Evolutionary conservation across 2,329 filamentous ascomycete species (phyloP), one percentile per base, ranked within the genome.

Genomic region (Pseudogymnoascus sp.): DNA sequence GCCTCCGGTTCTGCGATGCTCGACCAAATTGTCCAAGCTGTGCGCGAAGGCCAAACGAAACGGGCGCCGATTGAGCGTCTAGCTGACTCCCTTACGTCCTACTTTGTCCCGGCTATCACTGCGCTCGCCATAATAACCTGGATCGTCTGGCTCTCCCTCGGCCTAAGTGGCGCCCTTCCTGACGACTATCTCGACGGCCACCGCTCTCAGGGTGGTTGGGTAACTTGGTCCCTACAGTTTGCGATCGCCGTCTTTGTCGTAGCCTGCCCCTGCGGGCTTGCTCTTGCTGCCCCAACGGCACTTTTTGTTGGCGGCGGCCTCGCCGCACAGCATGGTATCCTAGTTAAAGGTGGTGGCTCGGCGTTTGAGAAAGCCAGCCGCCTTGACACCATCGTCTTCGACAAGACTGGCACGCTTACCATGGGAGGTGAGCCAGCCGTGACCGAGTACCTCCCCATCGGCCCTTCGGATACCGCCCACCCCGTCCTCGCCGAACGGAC

Each of bases 221-320:
- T 84, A 0, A 82, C 87, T 1, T 93, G 90, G 79, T 88, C 89
- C 2, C 81, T 95, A 51, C 87, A 90, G 67, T 95, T 93, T 79
- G 89, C 83, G 1, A 86, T 86, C 62, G 81, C 83, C 6, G 83
- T 85, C 19, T 84, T 86, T 64, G 81, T 86, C 28, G 79, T 85
- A 54, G 83, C 83, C 0, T 86, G 83, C 68, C 83, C 83, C n/a
- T 86, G 83, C 69, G 83, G 83, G 11, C 80, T 86, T 60, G 83
- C 81, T 21, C 77, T 86, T 16, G 83, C 83, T 23, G 82, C 83
- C 11, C 83, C 83, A 2, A 85, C 83, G 4, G 83, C 83, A 10
- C 72, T 86, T 1, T 84, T 84, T 63, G 82, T 86, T 57, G 83
- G 83, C 37, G 81, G 82, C 34, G 83, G 83, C 2, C 71, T 85